Percentiles rank a stretch among this genome's conserved stretches.
Conservation (phyloP, 1,284 basidiomycete genomes). For the Tremellales sp. region DNA sequence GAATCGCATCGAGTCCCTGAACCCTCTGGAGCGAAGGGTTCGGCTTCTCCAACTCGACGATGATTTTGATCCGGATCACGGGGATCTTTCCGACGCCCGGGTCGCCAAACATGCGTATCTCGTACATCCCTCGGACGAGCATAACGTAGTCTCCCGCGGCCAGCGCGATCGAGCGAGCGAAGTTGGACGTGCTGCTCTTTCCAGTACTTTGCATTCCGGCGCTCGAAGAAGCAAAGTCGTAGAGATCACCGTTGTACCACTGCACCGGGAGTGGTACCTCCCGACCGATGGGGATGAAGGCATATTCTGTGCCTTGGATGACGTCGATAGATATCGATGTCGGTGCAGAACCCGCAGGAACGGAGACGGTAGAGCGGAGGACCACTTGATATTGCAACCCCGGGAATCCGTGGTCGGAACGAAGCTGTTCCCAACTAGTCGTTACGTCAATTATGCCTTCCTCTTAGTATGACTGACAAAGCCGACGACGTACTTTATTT, state of each 20-base stretch:
- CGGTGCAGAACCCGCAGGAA: constrained; percentile 6
- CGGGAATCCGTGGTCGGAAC: constrained; percentile 45
- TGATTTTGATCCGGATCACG: constrained; percentile 28
- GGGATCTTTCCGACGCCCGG: constrained; percentile 25
- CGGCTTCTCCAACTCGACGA: constrained; percentile 17
- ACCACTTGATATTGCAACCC: constrained; percentile 37
- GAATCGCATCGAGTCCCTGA: constrained; percentile 16
- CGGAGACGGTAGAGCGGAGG: constrained; percentile 25
- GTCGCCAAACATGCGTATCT: constrained; percentile 46
- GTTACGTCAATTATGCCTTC: background rate
- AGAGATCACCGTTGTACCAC: constrained; percentile 46
- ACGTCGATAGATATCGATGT: constrained; percentile 33
- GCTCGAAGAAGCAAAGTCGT: constrained; percentile 30
- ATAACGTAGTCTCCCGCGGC: constrained; percentile 32
- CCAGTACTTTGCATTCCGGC: constrained; percentile 3
- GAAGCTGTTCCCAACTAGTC: constrained; percentile 39
- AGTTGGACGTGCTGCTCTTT: constrained; percentile 19
- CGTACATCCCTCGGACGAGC: constrained; percentile 39
- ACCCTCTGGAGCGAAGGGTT: constrained; percentile 5
- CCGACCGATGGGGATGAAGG: constrained; percentile 27
- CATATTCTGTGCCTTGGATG: constrained; percentile 39
- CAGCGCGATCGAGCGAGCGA: constrained; percentile 28
- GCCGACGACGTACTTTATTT: constrained; percentile 26
- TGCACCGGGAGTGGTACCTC: constrained; percentile 2
- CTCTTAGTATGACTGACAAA: background rate